Evolutionary conservation across 805 yeast species (phyloP).

Genomic region (Kockiozyma suomiensis): DNA sequence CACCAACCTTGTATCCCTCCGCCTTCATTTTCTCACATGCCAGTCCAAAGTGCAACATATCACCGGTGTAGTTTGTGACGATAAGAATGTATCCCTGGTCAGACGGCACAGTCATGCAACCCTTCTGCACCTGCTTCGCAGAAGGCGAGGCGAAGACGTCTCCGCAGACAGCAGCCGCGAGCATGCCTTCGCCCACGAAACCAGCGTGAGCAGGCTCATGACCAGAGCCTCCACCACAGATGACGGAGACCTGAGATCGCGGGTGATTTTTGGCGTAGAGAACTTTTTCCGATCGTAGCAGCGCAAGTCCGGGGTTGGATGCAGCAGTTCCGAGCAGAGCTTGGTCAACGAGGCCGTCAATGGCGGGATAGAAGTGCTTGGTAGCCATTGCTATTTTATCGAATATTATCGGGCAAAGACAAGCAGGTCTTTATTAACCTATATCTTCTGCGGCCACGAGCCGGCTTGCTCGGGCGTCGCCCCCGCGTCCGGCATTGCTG

Average conservation of each 20-base stretch:
- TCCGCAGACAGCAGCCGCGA: conserved; percentile 89
- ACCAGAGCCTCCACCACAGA: conserved; percentile 94
- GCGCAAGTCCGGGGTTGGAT: conserved; percentile 48
- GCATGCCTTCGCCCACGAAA: conserved; percentile 80
- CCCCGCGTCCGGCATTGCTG: not conserved
- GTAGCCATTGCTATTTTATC: no score
- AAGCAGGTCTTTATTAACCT: no score
- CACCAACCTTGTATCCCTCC: conserved; percentile 71
- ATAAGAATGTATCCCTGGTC: conserved; percentile 67
- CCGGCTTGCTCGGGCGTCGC: not conserved
- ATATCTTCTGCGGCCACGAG: not conserved
- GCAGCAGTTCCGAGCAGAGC: conserved; percentile 47
- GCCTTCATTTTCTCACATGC: conserved; percentile 87
- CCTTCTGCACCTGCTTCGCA: conserved; percentile 77
- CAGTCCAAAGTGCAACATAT: conserved; percentile 86
- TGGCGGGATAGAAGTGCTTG: conserved; percentile 50
- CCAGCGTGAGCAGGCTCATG: conserved; percentile 96
- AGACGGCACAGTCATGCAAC: conserved; percentile 47
- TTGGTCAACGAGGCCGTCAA: conserved; percentile 44
- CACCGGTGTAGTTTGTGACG: conserved; percentile 94
- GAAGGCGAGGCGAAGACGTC: conserved; percentile 89
- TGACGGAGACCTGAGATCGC: conserved; percentile 53
- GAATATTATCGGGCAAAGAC: no score
- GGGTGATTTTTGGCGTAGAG: conserved; percentile 37
- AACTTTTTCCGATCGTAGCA: conserved; percentile 56